These are phyloP conservation scores for Phyllosticta citribraziliensis DNA, from an alignment of 2,329 filamentous ascomycete genomes.

Conservation along the genomic window DNA sequence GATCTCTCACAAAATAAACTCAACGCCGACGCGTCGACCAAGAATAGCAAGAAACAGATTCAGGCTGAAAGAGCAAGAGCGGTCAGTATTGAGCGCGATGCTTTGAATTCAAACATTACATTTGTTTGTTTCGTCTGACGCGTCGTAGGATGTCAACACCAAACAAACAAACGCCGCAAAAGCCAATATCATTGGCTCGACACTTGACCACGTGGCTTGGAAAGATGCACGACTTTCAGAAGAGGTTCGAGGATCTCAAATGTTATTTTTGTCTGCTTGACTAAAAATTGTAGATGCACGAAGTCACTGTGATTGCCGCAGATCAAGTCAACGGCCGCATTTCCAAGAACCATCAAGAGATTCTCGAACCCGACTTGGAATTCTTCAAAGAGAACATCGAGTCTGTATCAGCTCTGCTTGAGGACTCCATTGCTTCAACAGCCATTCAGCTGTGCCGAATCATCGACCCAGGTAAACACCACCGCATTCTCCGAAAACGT, in stretches of 20 bases:
- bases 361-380: conserved; percentile 30
- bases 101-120: neutral
- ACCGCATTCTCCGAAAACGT: neutral
- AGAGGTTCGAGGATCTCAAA: conserved; percentile 20
- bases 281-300: conserved; percentile 16
- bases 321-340: conserved; percentile 31
- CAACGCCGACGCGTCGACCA: conserved; percentile 35
- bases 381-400: conserved; percentile 31
- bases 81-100: conserved; percentile 19
- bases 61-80: conserved; percentile 30
- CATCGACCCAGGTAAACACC: conserved; percentile 15
- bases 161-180: conserved; percentile 24
- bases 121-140: neutral
- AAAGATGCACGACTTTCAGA: conserved; percentile 27
- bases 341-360: conserved; percentile 24
- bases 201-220: conserved; percentile 26
- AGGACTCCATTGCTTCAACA: conserved; percentile 22
- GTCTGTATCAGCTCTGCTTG: conserved; percentile 25
- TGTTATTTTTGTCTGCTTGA: neutral
- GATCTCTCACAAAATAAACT: conserved; percentile 35
- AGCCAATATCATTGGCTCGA: conserved; percentile 24
- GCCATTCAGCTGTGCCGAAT: conserved; percentile 25
- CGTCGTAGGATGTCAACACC: conserved; percentile 26
- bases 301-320: conserved; percentile 32
- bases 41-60: conserved; percentile 32